These are phyloP conservation scores for Penicillium psychrofluorescens DNA, from an alignment of 495 filamentous ascomycete genomes.

Conservation along the genomic window DNA sequence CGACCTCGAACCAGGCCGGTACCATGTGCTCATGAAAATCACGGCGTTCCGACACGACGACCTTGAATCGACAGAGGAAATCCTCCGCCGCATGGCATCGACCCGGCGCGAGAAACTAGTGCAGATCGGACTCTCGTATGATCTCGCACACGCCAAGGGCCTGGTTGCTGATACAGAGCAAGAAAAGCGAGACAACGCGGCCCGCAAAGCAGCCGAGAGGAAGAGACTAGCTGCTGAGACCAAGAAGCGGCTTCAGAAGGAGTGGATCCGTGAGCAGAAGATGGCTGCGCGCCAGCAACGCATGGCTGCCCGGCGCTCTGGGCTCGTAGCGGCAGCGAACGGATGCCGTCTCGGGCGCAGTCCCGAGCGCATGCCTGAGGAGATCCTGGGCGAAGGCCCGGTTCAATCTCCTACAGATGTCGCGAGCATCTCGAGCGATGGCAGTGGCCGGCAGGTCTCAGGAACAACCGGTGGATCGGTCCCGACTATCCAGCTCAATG, in stretches of 20 bases:
- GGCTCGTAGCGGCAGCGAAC: conserved; percentile 2
- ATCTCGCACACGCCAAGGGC: conserved; percentile 76
- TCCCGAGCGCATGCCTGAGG: conserved; percentile 3
- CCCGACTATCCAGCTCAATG: conserved; percentile 28
- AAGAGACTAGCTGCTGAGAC: conserved; percentile 35
- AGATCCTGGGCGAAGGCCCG: conserved; percentile 16
- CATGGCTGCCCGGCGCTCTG: conserved; percentile 16
- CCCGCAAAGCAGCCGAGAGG: conserved; percentile 36
- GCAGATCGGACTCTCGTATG: conserved; percentile 73
- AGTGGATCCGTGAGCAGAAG: conserved; percentile 44
- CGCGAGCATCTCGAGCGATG: conserved; percentile 11
- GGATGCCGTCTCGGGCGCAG: conserved; percentile 2
- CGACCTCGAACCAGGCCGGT: conserved; percentile 73
- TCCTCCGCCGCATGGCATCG: conserved; percentile 55
- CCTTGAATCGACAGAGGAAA: conserved; percentile 55
- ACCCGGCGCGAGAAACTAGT: conserved; percentile 71
- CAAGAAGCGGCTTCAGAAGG: conserved; percentile 42
- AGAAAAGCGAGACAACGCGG: conserved; percentile 46
- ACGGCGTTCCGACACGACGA: conserved; percentile 53
- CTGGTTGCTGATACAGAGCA: conserved; percentile 57
- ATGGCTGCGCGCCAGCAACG: conserved; percentile 35
- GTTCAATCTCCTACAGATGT: conserved; percentile 22
- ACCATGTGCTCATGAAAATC: conserved; percentile 72
- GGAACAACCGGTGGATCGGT: conserved; percentile 13
- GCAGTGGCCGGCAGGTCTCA: conserved; percentile 6